phyloP scores from a whole-genome alignment of 306 rosid species.

The Sindora glabra region DNA sequence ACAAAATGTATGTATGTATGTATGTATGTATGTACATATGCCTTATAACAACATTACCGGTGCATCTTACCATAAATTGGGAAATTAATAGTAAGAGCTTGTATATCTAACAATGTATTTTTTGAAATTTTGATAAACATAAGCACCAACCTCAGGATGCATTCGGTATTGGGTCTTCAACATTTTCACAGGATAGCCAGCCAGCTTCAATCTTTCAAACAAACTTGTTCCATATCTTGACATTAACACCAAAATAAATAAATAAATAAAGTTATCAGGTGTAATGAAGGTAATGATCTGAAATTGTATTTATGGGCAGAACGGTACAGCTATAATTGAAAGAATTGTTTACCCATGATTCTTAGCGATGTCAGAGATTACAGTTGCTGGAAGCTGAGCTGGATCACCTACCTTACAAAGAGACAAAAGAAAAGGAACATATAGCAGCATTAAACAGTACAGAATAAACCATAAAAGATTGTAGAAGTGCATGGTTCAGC shows the following conservation, averaged over 20 bases:
- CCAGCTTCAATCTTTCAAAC: slow-evolving; percentile 77
- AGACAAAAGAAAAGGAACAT: background rate
- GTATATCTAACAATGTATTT: slow-evolving; percentile 3
- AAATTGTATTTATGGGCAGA: background rate
- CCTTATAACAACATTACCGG: background rate
- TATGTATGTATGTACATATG: too few species aligned
- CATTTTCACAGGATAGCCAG: slow-evolving; percentile 93
- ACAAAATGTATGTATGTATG: too few species aligned
- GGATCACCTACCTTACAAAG: slow-evolving; percentile 79
- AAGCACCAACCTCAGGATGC: slow-evolving; percentile 90
- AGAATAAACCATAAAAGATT: background rate
- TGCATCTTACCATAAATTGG: too few species aligned
- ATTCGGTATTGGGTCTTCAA: slow-evolving; percentile 94
- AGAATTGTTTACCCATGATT: slow-evolving; percentile 50
- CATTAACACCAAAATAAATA: slow-evolving; percentile 21
- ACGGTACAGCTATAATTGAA: background rate
- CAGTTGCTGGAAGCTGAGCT: slow-evolving; percentile 97
- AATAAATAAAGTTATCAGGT: background rate
- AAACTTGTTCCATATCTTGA: slow-evolving; percentile 77
- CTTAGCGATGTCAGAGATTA: slow-evolving; percentile 64
- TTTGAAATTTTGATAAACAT: slow-evolving; percentile 2
- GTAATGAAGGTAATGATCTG: background rate
- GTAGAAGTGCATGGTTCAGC: background rate
- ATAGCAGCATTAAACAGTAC: background rate
- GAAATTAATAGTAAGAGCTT: too few species aligned